Percentiles rank a stretch among this genome's conserved stretches.
These are phyloP conservation scores for Mycena polygramma DNA, from an alignment of 768 basidiomycete genomes.

Conservation along the genomic window DNA sequence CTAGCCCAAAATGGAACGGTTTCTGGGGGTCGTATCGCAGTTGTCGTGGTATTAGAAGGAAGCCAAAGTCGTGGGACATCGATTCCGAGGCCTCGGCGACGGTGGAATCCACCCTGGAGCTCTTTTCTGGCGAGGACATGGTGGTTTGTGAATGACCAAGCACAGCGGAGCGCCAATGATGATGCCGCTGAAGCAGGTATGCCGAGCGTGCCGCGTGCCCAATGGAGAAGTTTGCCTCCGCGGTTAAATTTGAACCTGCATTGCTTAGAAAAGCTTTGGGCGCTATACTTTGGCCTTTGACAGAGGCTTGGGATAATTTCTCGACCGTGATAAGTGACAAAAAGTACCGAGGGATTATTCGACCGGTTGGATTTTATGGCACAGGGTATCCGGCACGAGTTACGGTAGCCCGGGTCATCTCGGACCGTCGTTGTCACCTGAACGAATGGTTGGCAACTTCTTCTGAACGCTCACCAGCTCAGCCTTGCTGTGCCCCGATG, in stretches of 20 bases:
- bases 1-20: slow-evolving; percentile 65
- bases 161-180: not conserved
- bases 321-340: too few relatives aligned
- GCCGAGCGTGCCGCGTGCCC: not conserved
- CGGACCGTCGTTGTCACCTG: too few relatives aligned
- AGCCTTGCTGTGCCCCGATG: too few relatives aligned
- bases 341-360: too few relatives aligned
- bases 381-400: too few relatives aligned
- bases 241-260: not conserved
- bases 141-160: slow-evolving; percentile 7
- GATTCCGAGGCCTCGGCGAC: not conserved
- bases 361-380: too few relatives aligned
- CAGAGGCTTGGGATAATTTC: too few relatives aligned
- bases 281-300: too few relatives aligned
- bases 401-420: too few relatives aligned
- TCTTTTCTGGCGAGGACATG: slow-evolving; percentile 12
- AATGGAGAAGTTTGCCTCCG: slow-evolving; percentile 12
- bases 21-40: slow-evolving; percentile 65
- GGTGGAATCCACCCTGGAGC: not conserved
- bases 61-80: slow-evolving; percentile 61
- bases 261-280: too few relatives aligned
- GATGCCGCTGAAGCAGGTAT: not conserved
- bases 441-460: too few relatives aligned
- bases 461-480: too few relatives aligned
- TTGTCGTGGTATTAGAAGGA: slow-evolving; percentile 72